These are phyloP conservation scores for Cordyceps pruinosa DNA, from an alignment of 2,329 filamentous ascomycete species.

Conservation along the genomic window DNA sequence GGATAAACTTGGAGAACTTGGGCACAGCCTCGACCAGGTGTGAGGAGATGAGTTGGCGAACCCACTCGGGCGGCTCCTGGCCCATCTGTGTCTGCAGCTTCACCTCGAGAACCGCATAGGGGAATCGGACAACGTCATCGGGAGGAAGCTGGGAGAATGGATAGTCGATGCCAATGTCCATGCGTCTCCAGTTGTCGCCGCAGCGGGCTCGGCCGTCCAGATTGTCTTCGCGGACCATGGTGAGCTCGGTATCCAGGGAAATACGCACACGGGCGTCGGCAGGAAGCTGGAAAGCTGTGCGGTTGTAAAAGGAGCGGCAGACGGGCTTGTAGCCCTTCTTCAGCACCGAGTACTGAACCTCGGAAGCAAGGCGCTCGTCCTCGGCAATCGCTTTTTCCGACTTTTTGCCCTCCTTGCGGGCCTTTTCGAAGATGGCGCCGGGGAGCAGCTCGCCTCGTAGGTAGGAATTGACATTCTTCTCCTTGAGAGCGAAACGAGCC, in stretches of 20 bases:
- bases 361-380: constrained; percentile 79
- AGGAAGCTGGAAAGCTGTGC: constrained; percentile 93
- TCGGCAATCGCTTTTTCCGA: constrained; percentile 84
- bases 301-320: constrained; percentile 94
- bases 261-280: constrained; percentile 94
- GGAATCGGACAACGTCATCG: constrained; percentile 83
- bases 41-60: constrained; percentile 83
- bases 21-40: constrained; percentile 98
- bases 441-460: constrained; percentile 79
- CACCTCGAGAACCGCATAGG: constrained; percentile 92
- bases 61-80: constrained; percentile 94
- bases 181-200: constrained; percentile 90
- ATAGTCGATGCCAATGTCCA: constrained; percentile 94
- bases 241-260: constrained; percentile 91
- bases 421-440: constrained; percentile 89
- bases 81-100: constrained; percentile 95
- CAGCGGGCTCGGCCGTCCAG: constrained; percentile 68
- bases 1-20: constrained; percentile 99
- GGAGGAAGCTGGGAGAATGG: constrained; percentile 85
- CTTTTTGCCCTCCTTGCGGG: constrained; percentile 91
- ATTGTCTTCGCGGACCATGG: constrained; percentile 93
- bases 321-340: constrained; percentile 83
- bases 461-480: constrained; percentile 95
- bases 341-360: constrained; percentile 89
- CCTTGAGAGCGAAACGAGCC: constrained; percentile 88